phyloP scores from a whole-genome alignment of 306 rosid species.

The Lathyrus tuberosus region DNA sequence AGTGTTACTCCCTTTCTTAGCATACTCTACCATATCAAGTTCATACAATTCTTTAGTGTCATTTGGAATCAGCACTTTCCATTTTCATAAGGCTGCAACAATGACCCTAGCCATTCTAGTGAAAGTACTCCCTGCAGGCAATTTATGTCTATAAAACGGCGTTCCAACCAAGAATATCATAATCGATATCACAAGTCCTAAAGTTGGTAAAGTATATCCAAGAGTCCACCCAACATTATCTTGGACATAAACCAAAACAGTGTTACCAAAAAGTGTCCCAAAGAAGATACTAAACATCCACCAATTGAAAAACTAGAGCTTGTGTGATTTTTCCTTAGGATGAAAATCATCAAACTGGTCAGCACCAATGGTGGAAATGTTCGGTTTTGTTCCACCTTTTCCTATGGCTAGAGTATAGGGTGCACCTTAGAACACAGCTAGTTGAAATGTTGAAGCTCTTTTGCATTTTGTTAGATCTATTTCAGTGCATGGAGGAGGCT shows the following conservation, averaged over 20 bases:
- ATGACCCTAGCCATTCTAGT: conserved; percentile 64
- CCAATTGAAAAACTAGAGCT: conserved; percentile 94
- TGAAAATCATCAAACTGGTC: conserved; percentile 87
- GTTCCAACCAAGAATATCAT: conserved; percentile 68
- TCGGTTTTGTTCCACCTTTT: conserved; percentile 94
- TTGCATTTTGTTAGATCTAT: conserved; percentile 39
- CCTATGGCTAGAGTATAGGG: conserved; percentile 75
- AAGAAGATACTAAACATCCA: conserved; percentile 91
- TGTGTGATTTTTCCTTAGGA: conserved; percentile 69
- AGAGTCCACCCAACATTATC: conserved; percentile 75
- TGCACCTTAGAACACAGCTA: conserved; percentile 54
- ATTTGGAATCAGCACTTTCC: conserved; percentile 52
- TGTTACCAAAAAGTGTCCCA: conserved; percentile 83
- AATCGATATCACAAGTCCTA: conserved; percentile 66
- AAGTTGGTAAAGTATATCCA: conserved; percentile 84
- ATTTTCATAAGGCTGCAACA: conserved; percentile 62
- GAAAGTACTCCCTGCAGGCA: conserved; percentile 75
- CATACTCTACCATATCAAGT: conserved; percentile 54
- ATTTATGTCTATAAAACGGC: conserved; percentile 71
- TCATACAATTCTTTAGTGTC: conserved; percentile 71
- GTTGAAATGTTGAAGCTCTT: conserved; percentile 48
- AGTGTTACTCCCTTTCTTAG: conserved; percentile 46
- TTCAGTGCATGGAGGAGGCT: conserved; percentile 46
- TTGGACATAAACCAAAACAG: conserved; percentile 73
- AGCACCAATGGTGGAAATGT: conserved; percentile 95